Base-by-base conservation (phyloP, 495 filamentous ascomycete species). In the Tuber borchii region DNA sequence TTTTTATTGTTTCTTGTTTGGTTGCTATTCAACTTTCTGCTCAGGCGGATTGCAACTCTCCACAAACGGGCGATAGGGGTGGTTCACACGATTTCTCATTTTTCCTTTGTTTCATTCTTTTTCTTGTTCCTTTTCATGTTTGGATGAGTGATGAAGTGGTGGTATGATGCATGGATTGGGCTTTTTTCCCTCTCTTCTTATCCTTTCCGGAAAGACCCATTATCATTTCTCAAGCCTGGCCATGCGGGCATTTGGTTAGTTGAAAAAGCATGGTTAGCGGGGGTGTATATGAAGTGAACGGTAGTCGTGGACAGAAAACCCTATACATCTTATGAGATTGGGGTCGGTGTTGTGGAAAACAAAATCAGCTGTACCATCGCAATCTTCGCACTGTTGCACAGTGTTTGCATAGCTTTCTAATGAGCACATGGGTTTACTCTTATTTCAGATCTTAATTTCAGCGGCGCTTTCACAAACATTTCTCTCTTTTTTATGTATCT, bases 1-100 rank as follows among this genome's bases (percentile, higher is more conserved):
- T 79, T 77, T 78, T 79, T 79, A 79, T 73, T 73, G 75, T 79
- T 65, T 79, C 73, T 79, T 79, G 77, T 75, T 79, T 79, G 78
- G 78, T 79, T 79, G 78, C 78, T 79, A 71, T 79, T 79, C 72
- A 75, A 75, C 73, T 79, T 73, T 71, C 78, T 75, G 78, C 73
- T 73, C 79, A 46, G 71, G 72, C 39, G 70, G 71, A 79, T 75
- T 79, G 73, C 73, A 73, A 48, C 51, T 75, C 78, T 69, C 75
- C 74, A 75, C 42, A 78, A 74, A 70, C 70, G 71, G 44, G 69
- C 34, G 39, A 71, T 68, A 46, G 37, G 39, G 20, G 51, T 65
- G 40, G 76, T 61, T 75, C 72, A 65, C 56, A 31, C 56, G 56
- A 34, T 34, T 75, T 69, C 48, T 79, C 42, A 71, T 72, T 65